Evolutionary conservation across 805 yeast species (phyloP).

Genomic region (Barnettozyma sp.): DNA sequence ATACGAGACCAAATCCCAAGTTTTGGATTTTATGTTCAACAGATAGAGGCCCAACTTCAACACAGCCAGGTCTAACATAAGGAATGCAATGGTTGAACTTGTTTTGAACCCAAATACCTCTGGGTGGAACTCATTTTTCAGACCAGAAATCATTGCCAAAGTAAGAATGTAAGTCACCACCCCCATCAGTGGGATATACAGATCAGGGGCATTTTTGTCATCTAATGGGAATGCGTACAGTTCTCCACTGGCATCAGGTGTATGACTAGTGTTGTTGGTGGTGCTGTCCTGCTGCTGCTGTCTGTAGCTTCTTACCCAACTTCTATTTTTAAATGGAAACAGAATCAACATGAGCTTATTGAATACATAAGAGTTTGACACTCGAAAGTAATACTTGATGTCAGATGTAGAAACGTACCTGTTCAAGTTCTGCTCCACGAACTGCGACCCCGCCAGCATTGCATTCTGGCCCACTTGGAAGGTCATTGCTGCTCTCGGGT

Average conservation of each 20-base stretch:
- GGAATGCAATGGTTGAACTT: conserved; percentile 78
- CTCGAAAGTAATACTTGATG: conserved; percentile 83
- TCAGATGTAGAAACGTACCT: conserved; percentile 44
- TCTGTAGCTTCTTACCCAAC: conserved; percentile 61
- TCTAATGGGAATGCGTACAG: conserved; percentile 69
- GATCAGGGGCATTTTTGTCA: conserved; percentile 92
- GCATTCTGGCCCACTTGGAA: conserved; percentile 85
- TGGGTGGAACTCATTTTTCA: conserved; percentile 88
- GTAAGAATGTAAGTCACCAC: conserved; percentile 78
- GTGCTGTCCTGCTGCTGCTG: no score
- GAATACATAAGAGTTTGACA: conserved; percentile 80
- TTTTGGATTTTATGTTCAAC: conserved; percentile 58
- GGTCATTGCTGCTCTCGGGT: conserved; percentile 79
- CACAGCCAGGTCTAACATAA: conserved; percentile 65
- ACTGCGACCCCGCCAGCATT: conserved; percentile 71
- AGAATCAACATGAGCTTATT: conserved; percentile 65
- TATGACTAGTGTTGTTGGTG: conserved; percentile 32
- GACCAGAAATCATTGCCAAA: conserved; percentile 79
- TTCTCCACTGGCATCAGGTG: conserved; percentile 14
- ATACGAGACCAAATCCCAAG: conserved; percentile 82
- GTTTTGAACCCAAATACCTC: conserved; percentile 83
- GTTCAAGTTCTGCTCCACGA: conserved; percentile 56
- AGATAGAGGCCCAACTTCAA: conserved; percentile 80
- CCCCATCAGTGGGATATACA: conserved; percentile 94
- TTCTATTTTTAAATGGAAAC: conserved; percentile 79